Base-by-base conservation (phyloP, 129 eudicot genomes). In the Tanacetum coccineum region DNA sequence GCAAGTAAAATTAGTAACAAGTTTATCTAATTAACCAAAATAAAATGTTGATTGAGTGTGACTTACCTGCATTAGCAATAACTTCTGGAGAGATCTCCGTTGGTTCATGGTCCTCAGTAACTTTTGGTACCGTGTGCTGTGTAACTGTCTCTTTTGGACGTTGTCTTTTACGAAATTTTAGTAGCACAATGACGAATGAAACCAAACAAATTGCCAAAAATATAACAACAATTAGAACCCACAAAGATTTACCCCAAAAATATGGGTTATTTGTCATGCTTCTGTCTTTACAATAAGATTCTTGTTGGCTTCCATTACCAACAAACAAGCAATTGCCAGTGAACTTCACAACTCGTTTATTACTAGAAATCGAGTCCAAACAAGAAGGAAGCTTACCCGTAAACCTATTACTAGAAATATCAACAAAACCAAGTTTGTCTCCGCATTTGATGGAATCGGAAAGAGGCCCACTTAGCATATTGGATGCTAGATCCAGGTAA, bases 1-100 rank as follows among this genome's bases (percentile, higher is more conserved):
- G 42, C 39, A 19, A 55, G 8, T 17, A 5, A 9, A 57, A 30
- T 57, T 58, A 58, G 42, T 58, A 22, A 58, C 13, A 7, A 21
- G 0, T 58, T 56, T 3, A 12, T 58, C 6, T 19, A 5, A 30
- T 25, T 59, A 30, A 30, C 40, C 62, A 1, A 13, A 14, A 15
- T 2, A 5, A 9, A n/a, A 30, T 30, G 62, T 25, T 48, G 36
- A 65, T 66, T 36, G 15, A 39, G 47, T 48, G 7, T 14, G 42
- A 81, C 96, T 78, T 78, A 89, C 96, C 73, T 55, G 95, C 86
- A 85, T 80, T 85, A 68, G 88, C 69, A 6, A 82, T 81, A 59
- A 82, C 59, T 62, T 89, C 88, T 54, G 85, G 58, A 75, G 91
- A 78, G 25, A 83, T 74, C 74, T 64, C 88, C 8, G 71, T 18